phyloP scores from a whole-genome alignment of 2,329 filamentous ascomycete species.

The Aureobasidium sp. region DNA sequence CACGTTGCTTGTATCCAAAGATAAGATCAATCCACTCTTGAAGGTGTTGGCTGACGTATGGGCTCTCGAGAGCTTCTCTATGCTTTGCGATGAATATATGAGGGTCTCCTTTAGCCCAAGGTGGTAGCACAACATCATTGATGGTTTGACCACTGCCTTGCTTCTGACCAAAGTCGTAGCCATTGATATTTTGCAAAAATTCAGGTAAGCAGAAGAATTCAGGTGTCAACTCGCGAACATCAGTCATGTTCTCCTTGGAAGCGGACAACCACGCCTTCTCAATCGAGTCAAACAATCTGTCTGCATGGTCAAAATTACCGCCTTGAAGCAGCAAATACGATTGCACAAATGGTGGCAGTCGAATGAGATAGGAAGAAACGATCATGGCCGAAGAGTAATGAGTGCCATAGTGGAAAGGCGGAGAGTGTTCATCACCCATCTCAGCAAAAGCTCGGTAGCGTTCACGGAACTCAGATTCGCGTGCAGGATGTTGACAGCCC shows the following conservation, averaged over 20 bases:
- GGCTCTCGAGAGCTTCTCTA: constrained; percentile 88
- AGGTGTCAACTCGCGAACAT: constrained; percentile 88
- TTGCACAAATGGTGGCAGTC: constrained; percentile 90
- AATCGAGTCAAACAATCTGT: constrained; percentile 90
- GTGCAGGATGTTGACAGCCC: constrained; percentile 73
- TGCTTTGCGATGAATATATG: constrained; percentile 94
- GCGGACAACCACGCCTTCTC: constrained; percentile 86
- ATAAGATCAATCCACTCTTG: constrained; percentile 95
- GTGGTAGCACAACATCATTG: constrained; percentile 80
- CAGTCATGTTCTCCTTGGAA: constrained; percentile 81
- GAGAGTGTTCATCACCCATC: constrained; percentile 66
- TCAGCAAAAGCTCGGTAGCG: constrained; percentile 83
- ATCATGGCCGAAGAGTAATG: constrained; percentile 99
- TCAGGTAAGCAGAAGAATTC: constrained; percentile 97
- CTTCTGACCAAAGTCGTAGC: constrained; percentile 83
- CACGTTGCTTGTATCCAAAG: constrained; percentile 89
- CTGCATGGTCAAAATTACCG: constrained; percentile 92
- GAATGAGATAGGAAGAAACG: constrained; percentile 90
- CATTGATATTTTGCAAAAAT: constrained; percentile 87
- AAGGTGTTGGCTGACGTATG: constrained; percentile 79
- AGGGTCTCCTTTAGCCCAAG: constrained; percentile 93
- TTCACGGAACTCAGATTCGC: constrained; percentile 72
- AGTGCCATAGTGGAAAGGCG: constrained; percentile 93
- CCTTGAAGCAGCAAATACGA: constrained; percentile 91
- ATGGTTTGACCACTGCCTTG: constrained; percentile 75